A percentile compares a stretch with the other conserved stretches of the same genome.
phyloP scores from a whole-genome alignment of 257 asterid genomes.

The Prunella vulgaris region DNA sequence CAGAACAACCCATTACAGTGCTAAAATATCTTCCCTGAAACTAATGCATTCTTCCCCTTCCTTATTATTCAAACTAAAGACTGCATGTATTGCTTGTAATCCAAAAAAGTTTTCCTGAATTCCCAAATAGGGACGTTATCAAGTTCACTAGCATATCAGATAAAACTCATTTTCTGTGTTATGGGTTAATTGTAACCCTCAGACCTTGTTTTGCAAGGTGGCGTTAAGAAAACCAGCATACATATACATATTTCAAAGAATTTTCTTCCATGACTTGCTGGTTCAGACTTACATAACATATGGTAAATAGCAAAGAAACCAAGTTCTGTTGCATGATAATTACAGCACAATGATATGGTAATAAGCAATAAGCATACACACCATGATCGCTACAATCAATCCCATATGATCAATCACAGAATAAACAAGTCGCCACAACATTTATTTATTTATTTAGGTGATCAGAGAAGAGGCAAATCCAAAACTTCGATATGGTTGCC shows the following conservation, averaged over 20 bases:
- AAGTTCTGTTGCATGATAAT: neutral
- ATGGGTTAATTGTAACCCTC: neutral
- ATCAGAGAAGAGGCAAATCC: neutral
- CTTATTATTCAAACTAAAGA: neutral
- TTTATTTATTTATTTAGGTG: neutral
- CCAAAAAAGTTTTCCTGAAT: neutral
- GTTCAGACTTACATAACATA: neutral
- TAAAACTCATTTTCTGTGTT: neutral
- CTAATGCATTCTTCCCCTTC: neutral
- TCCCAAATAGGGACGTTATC: neutral
- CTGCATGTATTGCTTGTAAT: neutral
- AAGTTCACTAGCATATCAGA: neutral
- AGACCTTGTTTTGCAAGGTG: neutral
- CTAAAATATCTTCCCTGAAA: neutral
- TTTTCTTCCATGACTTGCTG: neutral
- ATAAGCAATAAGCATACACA: neutral
- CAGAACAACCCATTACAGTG: neutral
- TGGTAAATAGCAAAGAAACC: neutral
- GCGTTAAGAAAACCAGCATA: neutral
- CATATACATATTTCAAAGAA: neutral
- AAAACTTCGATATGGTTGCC: slow-evolving; percentile 1
- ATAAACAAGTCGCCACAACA: neutral
- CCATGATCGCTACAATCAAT: neutral
- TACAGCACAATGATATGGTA: neutral
- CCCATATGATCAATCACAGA: slow-evolving; percentile 6